These are phyloP conservation scores for Thalia dealbata DNA, from an alignment of 176 grass and related monocot genomes.

Conservation along the genomic window DNA sequence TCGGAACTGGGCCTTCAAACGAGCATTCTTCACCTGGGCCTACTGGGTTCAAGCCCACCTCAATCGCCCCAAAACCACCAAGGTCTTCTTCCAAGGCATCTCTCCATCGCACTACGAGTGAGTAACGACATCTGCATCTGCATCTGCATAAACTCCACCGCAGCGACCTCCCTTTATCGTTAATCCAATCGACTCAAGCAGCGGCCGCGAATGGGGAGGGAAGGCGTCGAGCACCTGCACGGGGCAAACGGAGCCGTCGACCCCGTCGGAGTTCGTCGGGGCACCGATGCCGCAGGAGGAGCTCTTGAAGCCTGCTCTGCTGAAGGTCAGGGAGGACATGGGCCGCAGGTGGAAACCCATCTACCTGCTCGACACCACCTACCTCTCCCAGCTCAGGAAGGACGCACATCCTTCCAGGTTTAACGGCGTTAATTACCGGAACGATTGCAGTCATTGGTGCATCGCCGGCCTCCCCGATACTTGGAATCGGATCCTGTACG, in stretches of 20 bases:
- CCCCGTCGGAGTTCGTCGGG: slow-evolving; percentile 36
- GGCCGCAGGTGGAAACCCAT: slow-evolving; percentile 49
- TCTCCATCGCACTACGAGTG: slow-evolving; percentile 70
- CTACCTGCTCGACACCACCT: slow-evolving; percentile 60
- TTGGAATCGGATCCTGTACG: slow-evolving; percentile 72
- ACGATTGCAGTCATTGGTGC: slow-evolving; percentile 91
- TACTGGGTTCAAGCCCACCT: slow-evolving; percentile 54
- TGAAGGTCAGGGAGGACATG: slow-evolving; percentile 31
- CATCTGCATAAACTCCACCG: too few species aligned
- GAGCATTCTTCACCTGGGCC: slow-evolving; percentile 62
- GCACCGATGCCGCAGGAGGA: slow-evolving; percentile 42
- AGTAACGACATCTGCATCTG: too few species aligned
- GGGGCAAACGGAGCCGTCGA: slow-evolving; percentile 56
- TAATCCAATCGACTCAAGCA: too few species aligned
- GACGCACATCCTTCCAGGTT: slow-evolving; percentile 82
- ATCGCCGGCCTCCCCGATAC: slow-evolving; percentile 62
- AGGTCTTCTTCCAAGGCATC: slow-evolving; percentile 79
- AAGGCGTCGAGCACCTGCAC: slow-evolving; percentile 30
- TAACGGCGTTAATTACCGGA: slow-evolving; percentile 40
- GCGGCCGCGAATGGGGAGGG: slow-evolving; percentile 60
- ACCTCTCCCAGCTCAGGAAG: slow-evolving; percentile 62
- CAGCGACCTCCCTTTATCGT: too few species aligned
- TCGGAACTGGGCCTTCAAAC: slow-evolving; percentile 51
- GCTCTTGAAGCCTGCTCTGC: slow-evolving; percentile 37
- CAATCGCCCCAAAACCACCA: slow-evolving; percentile 26